Evolutionary conservation across 2,329 filamentous ascomycete species (phyloP).

Genomic region (Lojkania enalia): DNA sequence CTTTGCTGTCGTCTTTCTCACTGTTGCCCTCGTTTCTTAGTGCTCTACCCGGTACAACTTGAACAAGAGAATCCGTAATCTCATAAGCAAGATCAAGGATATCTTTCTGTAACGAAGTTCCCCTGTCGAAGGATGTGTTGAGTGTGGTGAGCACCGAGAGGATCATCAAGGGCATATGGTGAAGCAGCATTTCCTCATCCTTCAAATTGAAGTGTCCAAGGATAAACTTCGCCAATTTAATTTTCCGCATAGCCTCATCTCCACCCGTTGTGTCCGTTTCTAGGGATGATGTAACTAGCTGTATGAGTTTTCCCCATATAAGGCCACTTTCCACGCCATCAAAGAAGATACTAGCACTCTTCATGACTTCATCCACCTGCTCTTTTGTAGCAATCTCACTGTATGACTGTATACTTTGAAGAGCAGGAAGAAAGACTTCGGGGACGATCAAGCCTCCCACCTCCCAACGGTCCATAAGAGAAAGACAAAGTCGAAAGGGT

Average conservation of each 20-base stretch:
- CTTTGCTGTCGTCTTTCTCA: constrained; percentile 11
- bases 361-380: constrained; percentile 82
- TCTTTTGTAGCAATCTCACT: constrained; percentile 66
- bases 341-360: constrained; percentile 94
- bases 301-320: constrained; percentile 83
- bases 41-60: constrained; percentile 42
- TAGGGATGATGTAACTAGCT: constrained; percentile 59
- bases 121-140: constrained; percentile 35
- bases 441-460: constrained; percentile 89
- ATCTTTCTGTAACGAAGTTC: constrained; percentile 16
- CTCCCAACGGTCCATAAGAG: constrained; percentile 98
- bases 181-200: constrained; percentile 92
- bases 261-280: constrained; percentile 54
- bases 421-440: constrained; percentile 82
- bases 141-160: constrained; percentile 63
- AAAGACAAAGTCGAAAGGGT: constrained; percentile 89
- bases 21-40: constrained; percentile 18
- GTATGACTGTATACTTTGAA: constrained; percentile 78
- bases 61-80: constrained; percentile 43
- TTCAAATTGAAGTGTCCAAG: constrained; percentile 86
- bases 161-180: constrained; percentile 78
- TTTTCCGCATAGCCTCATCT: constrained; percentile 59
- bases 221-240: constrained; percentile 80
- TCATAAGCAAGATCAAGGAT: constrained; percentile 36
- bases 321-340: constrained; percentile 93